Conservation (phyloP, 164 flowering plant species). For the Protea cynaroides region DNA sequence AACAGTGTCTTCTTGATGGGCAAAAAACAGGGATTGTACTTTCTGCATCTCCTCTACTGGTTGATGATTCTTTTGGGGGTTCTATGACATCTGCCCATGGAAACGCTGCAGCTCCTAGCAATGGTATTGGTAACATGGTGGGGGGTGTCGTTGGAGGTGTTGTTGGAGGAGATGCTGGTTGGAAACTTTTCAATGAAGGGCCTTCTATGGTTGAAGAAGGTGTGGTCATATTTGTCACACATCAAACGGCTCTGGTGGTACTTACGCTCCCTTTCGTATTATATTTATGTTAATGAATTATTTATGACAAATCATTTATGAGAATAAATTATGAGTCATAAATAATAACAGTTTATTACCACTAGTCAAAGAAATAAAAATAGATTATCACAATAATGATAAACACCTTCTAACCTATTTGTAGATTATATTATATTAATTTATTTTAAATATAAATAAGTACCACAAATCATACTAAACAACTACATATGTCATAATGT, state of each 20-base stretch:
- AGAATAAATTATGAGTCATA: no score
- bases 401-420: no score
- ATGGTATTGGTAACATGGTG: constrained; percentile 79
- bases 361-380: no score
- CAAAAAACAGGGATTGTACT: constrained; percentile 71
- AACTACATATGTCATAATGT: no score
- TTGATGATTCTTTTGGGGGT: constrained; percentile 48
- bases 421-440: no score
- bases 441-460: no score
- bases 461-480: no score
- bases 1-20: constrained; percentile 88
- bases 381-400: no score
- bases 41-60: constrained; percentile 75
- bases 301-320: no score
- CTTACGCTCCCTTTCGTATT: no score
- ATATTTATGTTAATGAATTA: no score
- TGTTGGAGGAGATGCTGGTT: constrained; percentile 63
- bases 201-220: constrained; percentile 83
- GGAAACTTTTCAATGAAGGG: constrained; percentile 77
- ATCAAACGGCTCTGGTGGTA: constrained; percentile 97
- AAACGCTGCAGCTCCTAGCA: constrained; percentile 34
- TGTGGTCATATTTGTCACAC: constrained; percentile 85
- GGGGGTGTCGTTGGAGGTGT: constrained; percentile 63
- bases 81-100: constrained; percentile 36
- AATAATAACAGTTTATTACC: no score